Conservation (phyloP, 1,284 basidiomycete genomes). For the Macrocybe sp. region DNA sequence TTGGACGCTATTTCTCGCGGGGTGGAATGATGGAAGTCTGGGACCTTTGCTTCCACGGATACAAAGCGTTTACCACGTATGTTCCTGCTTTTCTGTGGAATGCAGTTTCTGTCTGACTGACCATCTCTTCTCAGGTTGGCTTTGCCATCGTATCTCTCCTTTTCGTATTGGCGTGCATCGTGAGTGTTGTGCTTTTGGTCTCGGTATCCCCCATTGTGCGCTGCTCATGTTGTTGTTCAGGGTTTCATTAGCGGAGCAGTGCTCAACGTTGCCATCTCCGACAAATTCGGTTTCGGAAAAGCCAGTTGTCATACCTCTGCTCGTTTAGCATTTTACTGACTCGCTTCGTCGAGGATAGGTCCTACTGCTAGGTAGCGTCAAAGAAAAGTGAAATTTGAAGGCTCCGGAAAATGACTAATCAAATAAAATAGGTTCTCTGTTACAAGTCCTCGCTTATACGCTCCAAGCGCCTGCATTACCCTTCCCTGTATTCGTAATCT, state of each 20-base stretch:
- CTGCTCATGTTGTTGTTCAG: conserved; percentile 19
- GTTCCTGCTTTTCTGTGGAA: conserved; percentile 5
- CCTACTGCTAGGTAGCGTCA: conserved; percentile 24
- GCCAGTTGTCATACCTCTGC: conserved; percentile 21
- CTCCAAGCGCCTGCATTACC: conserved; percentile 57
- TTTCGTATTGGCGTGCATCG: conserved; percentile 41
- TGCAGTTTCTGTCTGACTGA: too few relatives aligned
- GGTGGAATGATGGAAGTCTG: conserved; percentile 55
- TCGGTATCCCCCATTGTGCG: background rate
- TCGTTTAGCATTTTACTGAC: background rate
- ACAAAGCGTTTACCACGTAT: conserved; percentile 48
- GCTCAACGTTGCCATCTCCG: conserved; percentile 49
- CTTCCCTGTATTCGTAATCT: conserved; percentile 57
- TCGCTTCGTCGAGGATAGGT: conserved; percentile 17
- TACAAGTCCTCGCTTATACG: conserved; percentile 37
- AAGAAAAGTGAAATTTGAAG: background rate
- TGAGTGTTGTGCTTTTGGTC: conserved; percentile 17
- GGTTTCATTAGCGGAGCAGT: conserved; percentile 51
- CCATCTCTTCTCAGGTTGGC: conserved; percentile 29
- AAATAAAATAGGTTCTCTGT: conserved; percentile 12
- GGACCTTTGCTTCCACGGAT: conserved; percentile 54
- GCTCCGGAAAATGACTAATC: background rate
- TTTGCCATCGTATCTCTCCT: conserved; percentile 44
- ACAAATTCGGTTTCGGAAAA: conserved; percentile 57
- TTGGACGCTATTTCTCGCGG: conserved; percentile 36